Evolutionary conservation across 495 filamentous ascomycete species (phyloP).

Genomic region (Hyaloscypha finlandica): DNA sequence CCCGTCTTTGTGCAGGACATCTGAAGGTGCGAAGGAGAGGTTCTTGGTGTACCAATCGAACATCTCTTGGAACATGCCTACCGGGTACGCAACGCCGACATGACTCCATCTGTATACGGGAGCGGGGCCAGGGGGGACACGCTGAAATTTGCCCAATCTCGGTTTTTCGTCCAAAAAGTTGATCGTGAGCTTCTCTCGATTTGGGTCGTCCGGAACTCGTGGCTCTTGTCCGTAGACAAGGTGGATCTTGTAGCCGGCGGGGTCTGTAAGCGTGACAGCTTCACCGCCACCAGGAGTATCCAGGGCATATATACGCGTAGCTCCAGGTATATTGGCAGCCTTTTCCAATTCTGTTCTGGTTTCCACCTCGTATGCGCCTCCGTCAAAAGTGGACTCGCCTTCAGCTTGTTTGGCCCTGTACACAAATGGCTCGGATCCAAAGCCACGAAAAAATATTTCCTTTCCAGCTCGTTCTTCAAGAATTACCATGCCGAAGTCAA

Average conservation of each 20-base stretch:
- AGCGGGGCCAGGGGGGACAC: not conserved
- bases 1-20: not conserved
- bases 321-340: not conserved
- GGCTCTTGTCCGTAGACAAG: not conserved
- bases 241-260: not conserved
- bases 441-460: slow-evolving; percentile 1
- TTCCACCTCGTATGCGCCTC: not conserved
- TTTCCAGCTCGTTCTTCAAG: not conserved
- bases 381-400: not conserved
- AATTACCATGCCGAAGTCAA: slow-evolving; percentile 3
- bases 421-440: not conserved
- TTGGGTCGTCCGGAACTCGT: not conserved
- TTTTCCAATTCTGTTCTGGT: not conserved
- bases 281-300: not conserved
- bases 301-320: not conserved
- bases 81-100: not conserved
- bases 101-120: not conserved
- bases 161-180: slow-evolving; percentile 1
- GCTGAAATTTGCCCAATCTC: slow-evolving; percentile 1
- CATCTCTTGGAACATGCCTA: not conserved
- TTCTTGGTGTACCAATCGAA: not conserved
- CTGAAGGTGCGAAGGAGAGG: not conserved
- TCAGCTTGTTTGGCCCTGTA: not conserved
- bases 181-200: not conserved
- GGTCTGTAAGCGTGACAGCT: not conserved